Percentiles rank a stretch among this genome's conserved stretches.
Evolutionary conservation across 805 yeast species (phyloP).

Genomic region (Starmera pachycereana): DNA sequence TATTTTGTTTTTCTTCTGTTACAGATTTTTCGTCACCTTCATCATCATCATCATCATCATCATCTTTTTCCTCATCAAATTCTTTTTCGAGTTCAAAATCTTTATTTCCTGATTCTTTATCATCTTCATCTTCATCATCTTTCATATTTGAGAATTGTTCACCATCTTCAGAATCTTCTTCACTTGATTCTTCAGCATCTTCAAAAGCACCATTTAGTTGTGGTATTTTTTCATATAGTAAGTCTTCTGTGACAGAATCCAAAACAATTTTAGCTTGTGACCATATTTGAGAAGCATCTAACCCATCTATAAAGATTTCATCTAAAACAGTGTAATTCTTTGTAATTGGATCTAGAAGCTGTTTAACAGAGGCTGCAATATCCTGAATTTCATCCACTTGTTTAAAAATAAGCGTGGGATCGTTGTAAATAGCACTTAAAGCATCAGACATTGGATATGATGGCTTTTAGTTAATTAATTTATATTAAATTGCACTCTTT

Average conservation of each 20-base stretch:
- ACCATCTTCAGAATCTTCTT: slow-evolving; percentile 8
- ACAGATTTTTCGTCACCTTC: slow-evolving; percentile 19
- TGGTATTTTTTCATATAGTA: slow-evolving; percentile 48
- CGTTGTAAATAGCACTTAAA: neutral
- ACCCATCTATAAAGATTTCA: slow-evolving; percentile 73
- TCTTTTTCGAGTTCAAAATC: slow-evolving; percentile 17
- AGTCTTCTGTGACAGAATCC: slow-evolving; percentile 62
- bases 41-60: slow-evolving; percentile 18
- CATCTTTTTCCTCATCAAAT: slow-evolving; percentile 17
- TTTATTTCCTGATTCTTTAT: slow-evolving; percentile 17
- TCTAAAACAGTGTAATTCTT: slow-evolving; percentile 48
- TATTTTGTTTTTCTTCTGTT: slow-evolving; percentile 20
- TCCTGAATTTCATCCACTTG: neutral
- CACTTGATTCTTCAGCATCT: slow-evolving; percentile 9
- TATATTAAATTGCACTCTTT: no score
- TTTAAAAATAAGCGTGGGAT: neutral
- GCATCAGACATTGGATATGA: neutral
- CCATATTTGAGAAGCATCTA: slow-evolving; percentile 88
- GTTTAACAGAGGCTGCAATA: slow-evolving; percentile 11
- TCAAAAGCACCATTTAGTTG: slow-evolving; percentile 27
- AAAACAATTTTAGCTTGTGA: slow-evolving; percentile 82
- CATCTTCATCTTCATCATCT: slow-evolving; percentile 12
- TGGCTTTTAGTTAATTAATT: no score
- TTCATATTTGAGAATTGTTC: slow-evolving; percentile 12
- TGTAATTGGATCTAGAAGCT: slow-evolving; percentile 17